phyloP scores from a whole-genome alignment of 441 rosid species.

The Erodium chrysanthum region DNA sequence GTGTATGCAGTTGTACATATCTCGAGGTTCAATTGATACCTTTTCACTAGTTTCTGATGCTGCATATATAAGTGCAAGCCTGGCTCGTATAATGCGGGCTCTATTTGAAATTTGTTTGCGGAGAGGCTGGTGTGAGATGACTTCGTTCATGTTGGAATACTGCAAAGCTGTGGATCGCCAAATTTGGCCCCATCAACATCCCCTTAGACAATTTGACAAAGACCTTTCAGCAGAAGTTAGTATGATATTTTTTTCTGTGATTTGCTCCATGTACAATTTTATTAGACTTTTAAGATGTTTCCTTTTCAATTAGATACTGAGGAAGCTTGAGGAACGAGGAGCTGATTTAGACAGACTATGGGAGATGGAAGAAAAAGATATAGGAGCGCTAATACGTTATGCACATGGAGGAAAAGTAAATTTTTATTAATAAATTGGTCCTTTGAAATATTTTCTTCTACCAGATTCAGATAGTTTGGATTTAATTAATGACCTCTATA shows the following conservation, averaged over 20 bases:
- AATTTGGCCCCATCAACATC: constrained; percentile 97
- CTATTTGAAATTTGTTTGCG: constrained; percentile 92
- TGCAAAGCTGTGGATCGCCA: constrained; percentile 99
- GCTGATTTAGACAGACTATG: constrained; percentile 72
- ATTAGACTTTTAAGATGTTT: constrained; percentile 16
- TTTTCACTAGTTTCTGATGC: constrained; percentile 97
- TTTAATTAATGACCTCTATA: constrained; percentile 11
- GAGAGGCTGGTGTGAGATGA: constrained; percentile 95
- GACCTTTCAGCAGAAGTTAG: constrained; percentile 78
- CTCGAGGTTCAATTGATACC: constrained; percentile 86
- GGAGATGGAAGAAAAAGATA: constrained; percentile 97
- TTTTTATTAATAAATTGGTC: neutral
- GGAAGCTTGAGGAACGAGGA: constrained; percentile 97
- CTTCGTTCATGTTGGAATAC: constrained; percentile 87
- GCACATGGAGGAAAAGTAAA: constrained; percentile 90
- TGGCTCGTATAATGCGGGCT: constrained; percentile 98
- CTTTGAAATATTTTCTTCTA: constrained; percentile 17
- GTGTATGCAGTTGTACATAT: constrained; percentile 78
- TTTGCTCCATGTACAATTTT: constrained; percentile 14
- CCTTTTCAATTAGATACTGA: constrained; percentile 46
- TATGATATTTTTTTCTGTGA: constrained; percentile 19
- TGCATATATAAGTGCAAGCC: constrained; percentile 95
- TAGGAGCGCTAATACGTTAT: constrained; percentile 89
- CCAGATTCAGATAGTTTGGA: constrained; percentile 13
- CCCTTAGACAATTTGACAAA: constrained; percentile 92